A percentile compares a stretch with the other conserved stretches of the same genome.
Conservation (phyloP, 176 grass and related monocot species). For the Olyra latifolia region DNA sequence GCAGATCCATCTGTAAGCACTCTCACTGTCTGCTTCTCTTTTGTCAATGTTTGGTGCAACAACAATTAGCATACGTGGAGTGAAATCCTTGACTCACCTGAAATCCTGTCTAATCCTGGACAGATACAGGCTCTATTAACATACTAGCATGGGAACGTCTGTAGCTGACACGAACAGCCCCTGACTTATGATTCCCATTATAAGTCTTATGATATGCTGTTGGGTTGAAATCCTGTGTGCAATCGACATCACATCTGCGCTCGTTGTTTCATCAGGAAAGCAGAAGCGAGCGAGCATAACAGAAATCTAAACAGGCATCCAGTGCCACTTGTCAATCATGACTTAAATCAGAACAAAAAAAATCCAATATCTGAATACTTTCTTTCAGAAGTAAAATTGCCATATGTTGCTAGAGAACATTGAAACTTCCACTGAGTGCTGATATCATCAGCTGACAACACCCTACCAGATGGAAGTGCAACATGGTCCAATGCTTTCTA, state of each 20-base stretch:
- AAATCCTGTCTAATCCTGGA: conserved; percentile 13
- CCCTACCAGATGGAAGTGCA: not conserved
- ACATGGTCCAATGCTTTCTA: not conserved
- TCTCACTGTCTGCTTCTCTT: conserved; percentile 31
- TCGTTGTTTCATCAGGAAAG: conserved; percentile 7
- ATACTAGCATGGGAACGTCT: conserved; percentile 21
- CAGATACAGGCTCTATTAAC: not conserved
- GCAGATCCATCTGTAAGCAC: conserved; percentile 72
- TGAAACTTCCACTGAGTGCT: not conserved
- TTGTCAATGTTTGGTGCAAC: conserved; percentile 49
- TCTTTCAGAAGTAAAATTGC: not conserved
- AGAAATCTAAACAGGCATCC: not conserved
- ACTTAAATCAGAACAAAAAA: not conserved
- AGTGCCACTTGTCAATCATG: not conserved
- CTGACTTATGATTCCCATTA: not conserved
- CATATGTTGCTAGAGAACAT: not conserved
- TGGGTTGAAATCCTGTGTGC: conserved; percentile 1
- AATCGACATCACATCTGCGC: not conserved
- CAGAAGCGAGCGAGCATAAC: not conserved
- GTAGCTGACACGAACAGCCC: conserved; percentile 16
- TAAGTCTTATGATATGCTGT: not conserved
- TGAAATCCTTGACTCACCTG: conserved; percentile 28
- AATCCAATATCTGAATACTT: not conserved
- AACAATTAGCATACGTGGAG: conserved; percentile 28
- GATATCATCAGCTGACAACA: conserved; percentile 18